These are phyloP conservation scores for Dunaliella primolecta DNA, from an alignment of 139 green algal genomes.

Conservation along the genomic window DNA sequence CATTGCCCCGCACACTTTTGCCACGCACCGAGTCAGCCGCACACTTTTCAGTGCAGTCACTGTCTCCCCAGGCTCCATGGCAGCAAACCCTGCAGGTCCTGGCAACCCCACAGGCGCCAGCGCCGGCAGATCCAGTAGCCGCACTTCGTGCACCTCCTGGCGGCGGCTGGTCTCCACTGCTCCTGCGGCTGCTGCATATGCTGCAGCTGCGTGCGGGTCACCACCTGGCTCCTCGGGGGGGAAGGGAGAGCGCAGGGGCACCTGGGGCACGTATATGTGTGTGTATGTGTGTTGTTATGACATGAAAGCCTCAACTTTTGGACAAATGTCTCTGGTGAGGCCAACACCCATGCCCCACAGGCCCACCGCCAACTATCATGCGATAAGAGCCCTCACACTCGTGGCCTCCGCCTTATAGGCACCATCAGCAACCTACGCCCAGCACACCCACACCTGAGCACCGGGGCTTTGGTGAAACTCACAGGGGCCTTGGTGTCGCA, in stretches of 20 bases:
- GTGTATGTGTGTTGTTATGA: too few relatives aligned
- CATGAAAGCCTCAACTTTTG: too few relatives aligned
- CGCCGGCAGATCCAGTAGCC: constrained; percentile 29
- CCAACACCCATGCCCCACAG: too few relatives aligned
- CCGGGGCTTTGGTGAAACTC: too few relatives aligned
- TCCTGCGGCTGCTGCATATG: constrained; percentile 49
- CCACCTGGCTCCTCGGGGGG: constrained; percentile 63
- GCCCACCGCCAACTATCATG: not conserved
- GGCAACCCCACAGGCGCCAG: not conserved
- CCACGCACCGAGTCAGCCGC: constrained; percentile 23
- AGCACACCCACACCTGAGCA: too few relatives aligned
- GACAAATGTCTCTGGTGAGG: too few relatives aligned
- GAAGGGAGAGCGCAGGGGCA: constrained; percentile 27
- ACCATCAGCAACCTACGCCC: too few relatives aligned
- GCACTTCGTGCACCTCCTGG: constrained; percentile 50
- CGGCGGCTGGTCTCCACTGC: constrained; percentile 22
- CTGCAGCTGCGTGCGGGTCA: constrained; percentile 46
- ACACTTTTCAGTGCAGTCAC: constrained; percentile 45
- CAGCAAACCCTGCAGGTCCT: constrained; percentile 14
- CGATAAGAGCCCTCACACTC: too few relatives aligned
- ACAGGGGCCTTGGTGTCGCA: too few relatives aligned
- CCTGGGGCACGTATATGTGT: not conserved
- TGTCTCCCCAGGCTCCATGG: constrained; percentile 57
- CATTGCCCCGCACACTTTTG: too few relatives aligned
- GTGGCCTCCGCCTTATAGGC: too few relatives aligned